Evolutionary conservation across 345 rosid species (phyloP), one percentile per base, ranked within the genome.

Genomic region (Euphorbia pulcherrima): DNA sequence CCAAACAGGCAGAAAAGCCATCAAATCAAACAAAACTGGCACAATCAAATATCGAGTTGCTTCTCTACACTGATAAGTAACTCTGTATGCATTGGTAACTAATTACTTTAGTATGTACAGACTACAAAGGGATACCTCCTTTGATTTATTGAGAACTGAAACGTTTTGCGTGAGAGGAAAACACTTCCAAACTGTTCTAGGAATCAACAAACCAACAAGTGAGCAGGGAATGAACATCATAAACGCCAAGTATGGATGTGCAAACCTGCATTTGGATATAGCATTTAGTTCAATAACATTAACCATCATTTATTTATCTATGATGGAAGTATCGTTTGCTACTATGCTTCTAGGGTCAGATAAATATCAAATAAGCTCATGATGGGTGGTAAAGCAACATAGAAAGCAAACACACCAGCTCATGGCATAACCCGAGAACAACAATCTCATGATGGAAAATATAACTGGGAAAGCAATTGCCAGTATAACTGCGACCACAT

Each of bases 171-270:
- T 70, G 52, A 83, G 86, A 17, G 91, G 89, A 71, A 78, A 80
- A 56, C 55, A 50, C 60, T 62, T 69, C 83, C 84, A 88, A 68
- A 89, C 55, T 44, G 76, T 47, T 71, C 86, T 88, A 68, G 99
- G 99, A 52, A 81, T 71, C 85, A 91, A 73, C 70, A 94, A 72
- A 76, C 99, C 97, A 72, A 86, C 28, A 74, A 91, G 79, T 51
- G 96, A 86, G 79, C 85, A 77, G 30, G 99, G 99, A 64, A 87
- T 74, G 80, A 94, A 94, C 93, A 91, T 85, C 81, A 83, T 48
- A 74, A 83, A 91, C 51, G 97, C 97, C 78, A 94, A 77, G 76
- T 78, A 90, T 66, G 97, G 88, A 79, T 84, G 85, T 67, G 97
- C 90, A 82, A 89, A 94, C 99, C 99, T 94, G 89, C 87, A 86